These are phyloP conservation scores for Phytophthora sansomeana DNA, from an alignment of 352 stramenopile species.

Conservation along the genomic window DNA sequence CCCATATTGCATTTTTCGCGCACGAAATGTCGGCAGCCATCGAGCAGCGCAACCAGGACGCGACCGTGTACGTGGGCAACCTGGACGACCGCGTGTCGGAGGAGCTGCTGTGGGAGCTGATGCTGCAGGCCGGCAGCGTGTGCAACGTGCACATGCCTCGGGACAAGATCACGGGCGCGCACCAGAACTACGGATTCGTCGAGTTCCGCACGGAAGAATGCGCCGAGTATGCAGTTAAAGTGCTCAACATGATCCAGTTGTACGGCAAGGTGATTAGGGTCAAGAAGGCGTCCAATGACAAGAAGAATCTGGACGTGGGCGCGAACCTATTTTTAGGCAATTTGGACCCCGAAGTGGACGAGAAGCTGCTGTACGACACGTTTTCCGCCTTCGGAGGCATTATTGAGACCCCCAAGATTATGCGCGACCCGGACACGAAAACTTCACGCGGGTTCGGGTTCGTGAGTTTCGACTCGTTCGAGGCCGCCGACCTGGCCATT, in stretches of 20 bases:
- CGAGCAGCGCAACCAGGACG: constrained; percentile 94
- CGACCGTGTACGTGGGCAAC: constrained; percentile 99
- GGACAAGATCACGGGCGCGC: constrained; percentile 96
- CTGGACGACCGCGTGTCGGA: constrained; percentile 96
- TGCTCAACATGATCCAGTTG: constrained; percentile 99
- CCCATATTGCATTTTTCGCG: too few species aligned
- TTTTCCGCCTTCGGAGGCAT: constrained; percentile 99
- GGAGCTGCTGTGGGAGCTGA: constrained; percentile 97
- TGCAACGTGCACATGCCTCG: constrained; percentile 99
- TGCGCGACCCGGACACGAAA: constrained; percentile 94
- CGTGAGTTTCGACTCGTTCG: constrained; percentile 97
- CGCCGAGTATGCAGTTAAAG: constrained; percentile 98
- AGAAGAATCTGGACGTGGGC: constrained; percentile 97
- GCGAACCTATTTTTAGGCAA: constrained; percentile 99
- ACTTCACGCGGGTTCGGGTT: constrained; percentile 97
- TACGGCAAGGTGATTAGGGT: constrained; percentile 96
- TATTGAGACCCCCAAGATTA: constrained; percentile 96
- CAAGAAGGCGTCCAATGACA: constrained; percentile 96
- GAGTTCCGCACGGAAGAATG: constrained; percentile 98
- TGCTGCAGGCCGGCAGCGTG: constrained; percentile 95
- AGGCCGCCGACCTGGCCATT: constrained; percentile 97
- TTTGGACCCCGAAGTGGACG: constrained; percentile 97
- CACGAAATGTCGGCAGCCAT: constrained; percentile 77
- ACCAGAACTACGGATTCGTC: constrained; percentile 99
- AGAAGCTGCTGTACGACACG: constrained; percentile 99